Conservation (phyloP, 345 rosid genomes). For the Eutrema yunnanense region DNA sequence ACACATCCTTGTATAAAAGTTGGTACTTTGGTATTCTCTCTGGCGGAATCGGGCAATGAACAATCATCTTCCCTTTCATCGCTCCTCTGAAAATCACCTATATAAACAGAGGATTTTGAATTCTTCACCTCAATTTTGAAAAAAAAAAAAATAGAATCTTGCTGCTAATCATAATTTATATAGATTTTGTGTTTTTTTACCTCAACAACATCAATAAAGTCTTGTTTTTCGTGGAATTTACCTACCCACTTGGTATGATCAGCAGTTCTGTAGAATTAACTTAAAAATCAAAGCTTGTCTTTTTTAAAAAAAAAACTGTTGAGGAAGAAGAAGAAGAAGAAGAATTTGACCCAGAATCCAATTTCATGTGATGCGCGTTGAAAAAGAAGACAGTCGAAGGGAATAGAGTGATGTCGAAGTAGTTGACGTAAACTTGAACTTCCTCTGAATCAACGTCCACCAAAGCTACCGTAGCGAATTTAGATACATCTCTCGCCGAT, state of each 20-base stretch:
- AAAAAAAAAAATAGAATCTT: background rate
- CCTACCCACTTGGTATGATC: constrained; percentile 96
- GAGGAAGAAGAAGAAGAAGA: background rate
- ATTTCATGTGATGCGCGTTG: constrained; percentile 92
- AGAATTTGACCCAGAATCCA: constrained; percentile 72
- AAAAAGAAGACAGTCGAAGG: constrained; percentile 90
- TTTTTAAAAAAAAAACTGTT: background rate
- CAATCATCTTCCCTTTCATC: constrained; percentile 92
- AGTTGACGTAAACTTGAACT: constrained; percentile 73
- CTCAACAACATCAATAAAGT: constrained; percentile 91
- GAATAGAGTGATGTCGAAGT: constrained; percentile 63
- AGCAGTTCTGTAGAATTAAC: constrained; percentile 52
- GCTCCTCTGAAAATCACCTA: constrained; percentile 89
- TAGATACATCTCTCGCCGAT: constrained; percentile 68
- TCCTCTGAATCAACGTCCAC: constrained; percentile 74
- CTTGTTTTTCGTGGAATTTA: constrained; percentile 71
- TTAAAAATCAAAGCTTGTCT: background rate
- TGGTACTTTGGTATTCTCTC: constrained; percentile 83
- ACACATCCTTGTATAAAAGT: constrained; percentile 65
- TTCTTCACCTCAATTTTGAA: background rate
- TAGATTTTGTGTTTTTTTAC: constrained; percentile 19
- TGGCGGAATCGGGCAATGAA: constrained; percentile 66
- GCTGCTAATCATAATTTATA: too few species aligned
- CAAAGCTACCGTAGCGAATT: constrained; percentile 56
- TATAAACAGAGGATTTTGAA: background rate